Evolutionary conservation across 306 rosid species (phyloP).

Genomic region (Acacia acuminata): DNA sequence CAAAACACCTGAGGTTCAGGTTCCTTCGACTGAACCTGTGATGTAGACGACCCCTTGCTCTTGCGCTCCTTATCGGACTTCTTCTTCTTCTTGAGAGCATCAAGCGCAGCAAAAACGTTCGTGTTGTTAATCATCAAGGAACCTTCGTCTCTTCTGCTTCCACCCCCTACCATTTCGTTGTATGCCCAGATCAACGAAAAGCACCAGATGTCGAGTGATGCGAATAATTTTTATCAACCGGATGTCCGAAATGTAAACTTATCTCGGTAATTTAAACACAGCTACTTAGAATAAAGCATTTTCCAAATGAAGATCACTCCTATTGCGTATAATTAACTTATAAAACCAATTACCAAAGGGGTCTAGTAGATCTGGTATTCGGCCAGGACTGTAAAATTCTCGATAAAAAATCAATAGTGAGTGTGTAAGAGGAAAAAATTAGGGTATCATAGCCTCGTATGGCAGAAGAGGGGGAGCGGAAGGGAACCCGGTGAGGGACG

Average conservation of each 20-base stretch:
- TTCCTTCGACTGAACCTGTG: conserved; percentile 45
- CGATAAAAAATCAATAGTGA: background rate
- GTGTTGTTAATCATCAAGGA: conserved; percentile 75
- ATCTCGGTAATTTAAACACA: background rate
- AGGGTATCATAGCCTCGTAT: background rate
- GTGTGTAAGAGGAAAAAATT: background rate
- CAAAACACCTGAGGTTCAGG: conserved; percentile 68
- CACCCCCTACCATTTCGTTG: conserved; percentile 81
- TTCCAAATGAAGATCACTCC: background rate
- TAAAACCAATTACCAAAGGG: background rate
- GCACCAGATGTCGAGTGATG: background rate
- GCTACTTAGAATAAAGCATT: background rate
- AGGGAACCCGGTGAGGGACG: background rate
- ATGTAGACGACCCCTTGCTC: conserved; percentile 60
- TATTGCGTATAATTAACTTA: background rate
- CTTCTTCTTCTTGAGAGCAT: conserved; percentile 88
- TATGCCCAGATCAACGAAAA: conserved; percentile 39
- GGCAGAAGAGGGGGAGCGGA: background rate
- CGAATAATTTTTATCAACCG: background rate
- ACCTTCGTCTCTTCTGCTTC: conserved; percentile 87
- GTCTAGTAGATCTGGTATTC: conserved; percentile 29
- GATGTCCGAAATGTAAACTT: background rate
- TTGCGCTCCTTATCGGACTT: conserved; percentile 85
- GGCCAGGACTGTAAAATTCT: conserved; percentile 5
- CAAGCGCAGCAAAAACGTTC: conserved; percentile 90